Conservation (phyloP, 2,329 filamentous ascomycete species). For the Fusarium oligoseptatum region DNA sequence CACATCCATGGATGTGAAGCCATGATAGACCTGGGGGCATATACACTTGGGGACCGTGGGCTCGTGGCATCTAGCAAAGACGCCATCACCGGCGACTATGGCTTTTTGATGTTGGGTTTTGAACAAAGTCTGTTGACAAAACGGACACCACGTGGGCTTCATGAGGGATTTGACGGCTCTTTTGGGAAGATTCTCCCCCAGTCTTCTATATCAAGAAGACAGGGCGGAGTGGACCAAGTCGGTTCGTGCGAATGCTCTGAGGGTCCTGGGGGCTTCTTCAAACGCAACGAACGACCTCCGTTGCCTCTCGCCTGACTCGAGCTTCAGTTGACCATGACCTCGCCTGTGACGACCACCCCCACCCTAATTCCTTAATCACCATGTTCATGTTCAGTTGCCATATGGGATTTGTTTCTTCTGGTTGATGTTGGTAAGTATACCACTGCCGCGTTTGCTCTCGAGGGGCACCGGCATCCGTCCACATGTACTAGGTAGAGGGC, state of each 20-base stretch:
- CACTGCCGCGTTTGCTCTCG: constrained; percentile 42
- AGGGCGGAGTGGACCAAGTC: constrained; percentile 49
- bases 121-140: constrained; percentile 44
- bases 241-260: constrained; percentile 54
- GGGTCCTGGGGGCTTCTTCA: constrained; percentile 55
- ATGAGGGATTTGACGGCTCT: constrained; percentile 56
- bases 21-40: constrained; percentile 70
- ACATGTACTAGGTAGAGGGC: constrained; percentile 41
- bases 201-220: constrained; percentile 16
- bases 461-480: constrained; percentile 36
- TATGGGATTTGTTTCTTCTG: constrained; percentile 34
- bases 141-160: constrained; percentile 53
- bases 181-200: constrained; percentile 47
- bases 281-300: constrained; percentile 18
- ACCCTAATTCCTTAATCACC: constrained; percentile 25
- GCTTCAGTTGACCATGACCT: constrained; percentile 34
- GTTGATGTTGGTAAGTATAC: constrained; percentile 47
- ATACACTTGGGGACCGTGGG: constrained; percentile 55
- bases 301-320: constrained; percentile 35
- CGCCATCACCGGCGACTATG: constrained; percentile 38
- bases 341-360: constrained; percentile 26
- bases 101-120: constrained; percentile 53
- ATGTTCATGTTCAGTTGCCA: constrained; percentile 32
- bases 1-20: constrained; percentile 51
- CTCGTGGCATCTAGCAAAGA: constrained; percentile 52